phyloP scores from a whole-genome alignment of 345 rosid genomes.

The Syzygium aromaticum region DNA sequence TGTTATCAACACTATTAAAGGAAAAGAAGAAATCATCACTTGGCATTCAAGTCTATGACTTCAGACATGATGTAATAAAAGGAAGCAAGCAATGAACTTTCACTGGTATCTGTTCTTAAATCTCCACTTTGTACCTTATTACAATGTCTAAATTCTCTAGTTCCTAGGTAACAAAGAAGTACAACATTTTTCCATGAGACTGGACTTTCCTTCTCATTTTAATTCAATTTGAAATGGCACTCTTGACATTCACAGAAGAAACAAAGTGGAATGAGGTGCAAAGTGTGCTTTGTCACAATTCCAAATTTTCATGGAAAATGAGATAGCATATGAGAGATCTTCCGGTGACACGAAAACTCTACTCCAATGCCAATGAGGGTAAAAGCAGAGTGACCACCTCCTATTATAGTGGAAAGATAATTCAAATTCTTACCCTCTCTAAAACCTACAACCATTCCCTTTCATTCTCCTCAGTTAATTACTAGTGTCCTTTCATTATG shows the following conservation, averaged over 20 bases:
- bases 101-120: background rate
- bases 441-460: background rate
- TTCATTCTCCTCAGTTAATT: background rate
- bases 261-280: background rate
- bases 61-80: background rate
- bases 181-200: background rate
- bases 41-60: background rate
- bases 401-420: background rate
- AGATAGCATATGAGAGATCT: background rate
- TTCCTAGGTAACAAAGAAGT: background rate
- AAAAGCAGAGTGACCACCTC: background rate
- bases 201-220: background rate
- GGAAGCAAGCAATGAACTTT: background rate
- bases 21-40: background rate
- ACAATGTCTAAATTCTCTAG: background rate
- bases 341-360: background rate
- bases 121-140: background rate
- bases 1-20: constrained; percentile 18
- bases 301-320: background rate
- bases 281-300: background rate
- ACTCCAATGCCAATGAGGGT: background rate
- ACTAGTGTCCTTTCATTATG: background rate
- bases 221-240: background rate
- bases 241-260: background rate
- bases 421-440: background rate